Conservation (phyloP, 257 asterid genomes). For the Thymus quinquecostatus region DNA sequence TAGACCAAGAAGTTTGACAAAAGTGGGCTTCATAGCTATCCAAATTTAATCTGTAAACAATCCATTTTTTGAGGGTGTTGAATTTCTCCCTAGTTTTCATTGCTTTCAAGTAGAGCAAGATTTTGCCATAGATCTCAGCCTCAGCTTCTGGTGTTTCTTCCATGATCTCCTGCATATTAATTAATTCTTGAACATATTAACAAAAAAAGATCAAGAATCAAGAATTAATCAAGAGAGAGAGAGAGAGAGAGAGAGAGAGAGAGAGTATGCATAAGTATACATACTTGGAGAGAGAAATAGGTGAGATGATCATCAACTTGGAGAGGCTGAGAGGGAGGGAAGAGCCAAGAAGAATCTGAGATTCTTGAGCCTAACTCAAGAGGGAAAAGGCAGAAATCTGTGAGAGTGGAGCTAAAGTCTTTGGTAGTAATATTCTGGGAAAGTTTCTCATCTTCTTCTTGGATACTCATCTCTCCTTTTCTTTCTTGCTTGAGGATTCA, state of each 20-base stretch:
- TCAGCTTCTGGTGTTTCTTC: conserved; percentile 50
- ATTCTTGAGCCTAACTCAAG: conserved; percentile 35
- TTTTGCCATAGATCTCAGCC: conserved; percentile 49
- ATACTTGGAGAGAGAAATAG: conserved; percentile 43
- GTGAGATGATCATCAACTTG: conserved; percentile 37
- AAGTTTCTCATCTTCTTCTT: conserved; percentile 37
- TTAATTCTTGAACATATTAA: not conserved
- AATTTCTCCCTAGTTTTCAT: conserved; percentile 35
- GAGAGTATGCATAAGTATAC: not conserved
- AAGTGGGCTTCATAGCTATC: conserved; percentile 60
- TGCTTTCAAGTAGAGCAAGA: conserved; percentile 42
- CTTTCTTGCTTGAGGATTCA: not conserved
- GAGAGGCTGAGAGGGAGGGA: conserved; percentile 32
- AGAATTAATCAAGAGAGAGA: no score
- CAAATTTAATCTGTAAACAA: conserved; percentile 49
- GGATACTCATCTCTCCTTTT: conserved; percentile 32
- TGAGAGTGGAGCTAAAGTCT: conserved; percentile 29
- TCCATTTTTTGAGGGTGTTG: conserved; percentile 43
- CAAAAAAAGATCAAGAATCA: no score
- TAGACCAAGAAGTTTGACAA: conserved; percentile 59
- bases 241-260: not conserved
- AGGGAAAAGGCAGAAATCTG: conserved; percentile 27
- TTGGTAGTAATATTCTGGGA: conserved; percentile 29
- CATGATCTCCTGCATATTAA: conserved; percentile 47
- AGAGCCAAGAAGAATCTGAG: conserved; percentile 32